Evolutionary conservation across 495 filamentous ascomycete genomes (phyloP).

Genomic region (Alectoria sarmentosa): DNA sequence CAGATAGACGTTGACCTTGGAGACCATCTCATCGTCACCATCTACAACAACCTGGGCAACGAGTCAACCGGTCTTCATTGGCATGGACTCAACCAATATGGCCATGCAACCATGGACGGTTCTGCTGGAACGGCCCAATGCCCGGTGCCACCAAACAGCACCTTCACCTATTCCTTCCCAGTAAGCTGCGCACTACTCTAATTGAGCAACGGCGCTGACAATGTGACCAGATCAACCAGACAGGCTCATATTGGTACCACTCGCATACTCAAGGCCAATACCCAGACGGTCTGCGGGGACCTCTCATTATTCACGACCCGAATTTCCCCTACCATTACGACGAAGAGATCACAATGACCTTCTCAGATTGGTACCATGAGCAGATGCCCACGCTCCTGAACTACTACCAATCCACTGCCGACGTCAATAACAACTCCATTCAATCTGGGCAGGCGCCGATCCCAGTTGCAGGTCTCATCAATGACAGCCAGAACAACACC

Average conservation of each 20-base stretch:
- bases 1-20: constrained; percentile 61
- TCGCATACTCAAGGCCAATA: constrained; percentile 64
- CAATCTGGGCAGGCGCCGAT: constrained; percentile 46
- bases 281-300: constrained; percentile 66
- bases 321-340: constrained; percentile 58
- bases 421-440: constrained; percentile 38
- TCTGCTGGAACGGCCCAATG: constrained; percentile 64
- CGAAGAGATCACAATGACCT: constrained; percentile 55
- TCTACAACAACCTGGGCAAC: constrained; percentile 66
- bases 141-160: constrained; percentile 52
- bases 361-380: constrained; percentile 59
- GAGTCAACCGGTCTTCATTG: constrained; percentile 67
- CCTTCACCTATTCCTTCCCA: constrained; percentile 71
- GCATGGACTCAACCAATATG: constrained; percentile 71
- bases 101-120: constrained; percentile 68
- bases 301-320: constrained; percentile 65
- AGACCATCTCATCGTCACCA: constrained; percentile 63
- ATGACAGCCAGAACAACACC: constrained; percentile 50
- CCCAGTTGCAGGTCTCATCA: constrained; percentile 47
- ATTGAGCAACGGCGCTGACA: constrained; percentile 21
- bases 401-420: constrained; percentile 36
- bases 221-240: constrained; percentile 48
- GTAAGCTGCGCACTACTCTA: constrained; percentile 34
- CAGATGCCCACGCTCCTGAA: constrained; percentile 39
- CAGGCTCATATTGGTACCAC: constrained; percentile 81